phyloP scores from a whole-genome alignment of 2,329 filamentous ascomycete species.

The Venturia nashicola region DNA sequence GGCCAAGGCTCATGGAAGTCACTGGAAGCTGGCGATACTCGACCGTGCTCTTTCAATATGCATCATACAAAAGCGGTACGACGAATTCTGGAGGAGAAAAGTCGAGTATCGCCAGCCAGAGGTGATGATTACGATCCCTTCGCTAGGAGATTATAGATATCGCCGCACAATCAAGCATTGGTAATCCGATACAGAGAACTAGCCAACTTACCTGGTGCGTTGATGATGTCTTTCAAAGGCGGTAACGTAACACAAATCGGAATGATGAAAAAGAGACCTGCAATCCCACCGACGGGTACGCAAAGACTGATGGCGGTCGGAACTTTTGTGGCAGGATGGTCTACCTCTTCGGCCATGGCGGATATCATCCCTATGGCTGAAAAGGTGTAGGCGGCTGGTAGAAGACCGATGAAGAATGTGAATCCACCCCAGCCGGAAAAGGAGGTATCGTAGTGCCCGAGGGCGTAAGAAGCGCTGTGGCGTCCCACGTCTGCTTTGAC shows the following conservation, averaged over 20 bases:
- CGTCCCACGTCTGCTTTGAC: constrained; percentile 45
- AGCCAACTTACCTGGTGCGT: constrained; percentile 25
- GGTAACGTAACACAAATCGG: constrained; percentile 68
- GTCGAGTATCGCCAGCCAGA: too few relatives aligned
- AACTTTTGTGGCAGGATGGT: constrained; percentile 30
- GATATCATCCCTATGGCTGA: constrained; percentile 59
- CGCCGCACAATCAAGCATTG: background rate
- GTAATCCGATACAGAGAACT: background rate
- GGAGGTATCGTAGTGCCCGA: constrained; percentile 56
- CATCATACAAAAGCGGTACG: too few relatives aligned
- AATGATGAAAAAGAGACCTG: constrained; percentile 57
- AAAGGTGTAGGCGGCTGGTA: constrained; percentile 51
- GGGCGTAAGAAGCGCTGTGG: constrained; percentile 49
- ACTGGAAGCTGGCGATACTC: too few relatives aligned
- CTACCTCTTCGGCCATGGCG: constrained; percentile 30
- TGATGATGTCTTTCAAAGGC: constrained; percentile 49
- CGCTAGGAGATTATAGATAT: background rate
- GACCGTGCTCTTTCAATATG: too few relatives aligned
- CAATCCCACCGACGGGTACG: constrained; percentile 47
- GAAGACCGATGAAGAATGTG: constrained; percentile 60
- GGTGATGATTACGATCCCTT: background rate
- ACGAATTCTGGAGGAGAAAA: too few relatives aligned
- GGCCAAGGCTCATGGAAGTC: too few relatives aligned
- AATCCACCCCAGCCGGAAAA: constrained; percentile 49
- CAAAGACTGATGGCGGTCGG: constrained; percentile 47